Base-by-base conservation (phyloP, 2,329 filamentous ascomycete genomes). In the Fusarium nygamai region DNA sequence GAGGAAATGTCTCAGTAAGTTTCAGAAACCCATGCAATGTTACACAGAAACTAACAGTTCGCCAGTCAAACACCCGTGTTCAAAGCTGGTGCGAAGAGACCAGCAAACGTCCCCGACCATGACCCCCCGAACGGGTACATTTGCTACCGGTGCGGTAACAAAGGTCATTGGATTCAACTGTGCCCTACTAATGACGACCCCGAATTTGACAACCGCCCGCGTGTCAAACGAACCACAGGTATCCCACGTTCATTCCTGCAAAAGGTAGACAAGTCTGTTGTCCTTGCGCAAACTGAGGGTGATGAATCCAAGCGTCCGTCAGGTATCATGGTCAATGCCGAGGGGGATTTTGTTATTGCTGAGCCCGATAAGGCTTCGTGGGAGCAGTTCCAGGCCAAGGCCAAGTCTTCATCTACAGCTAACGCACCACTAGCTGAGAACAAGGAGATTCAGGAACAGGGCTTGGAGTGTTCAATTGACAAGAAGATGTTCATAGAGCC, bases 101-200 rank as follows among this genome's bases (percentile, higher is more conserved):
- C 90, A 8, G 87, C 89, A 65, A 93, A 94, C 74, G 93, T 97
- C 34, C 96, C 96, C 8, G 95, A 97, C 78, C 95, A 98, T 80
- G 94, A 96, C 51, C 95, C 96, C 6, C 96, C 96, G 3, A 93
- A 93, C 61, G 95, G 95, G 61, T 99, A 99, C 83, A 92, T 98
- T 71, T 99, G 96, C 85, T 98, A 98, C 82, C 92, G 96, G 57
- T 99, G 96, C 83, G 93, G 95, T 71, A 93, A 98, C 83, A 98
- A 98, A 85, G 96, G 95, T n/a, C 96, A 99, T 83, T 99, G 96
- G 96, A 99, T 99, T 72, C 96, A 98, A 84, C 90, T 94, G 60
- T 99, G 96, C 80, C 96, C 96, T 12, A 99, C 96, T n/a, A 99
- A 99, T 82, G 94, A 98, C 82, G 95, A 99, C 76, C 96, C 96